phyloP scores from a whole-genome alignment of 2,329 filamentous ascomycete species.

The Cadophora sp. region DNA sequence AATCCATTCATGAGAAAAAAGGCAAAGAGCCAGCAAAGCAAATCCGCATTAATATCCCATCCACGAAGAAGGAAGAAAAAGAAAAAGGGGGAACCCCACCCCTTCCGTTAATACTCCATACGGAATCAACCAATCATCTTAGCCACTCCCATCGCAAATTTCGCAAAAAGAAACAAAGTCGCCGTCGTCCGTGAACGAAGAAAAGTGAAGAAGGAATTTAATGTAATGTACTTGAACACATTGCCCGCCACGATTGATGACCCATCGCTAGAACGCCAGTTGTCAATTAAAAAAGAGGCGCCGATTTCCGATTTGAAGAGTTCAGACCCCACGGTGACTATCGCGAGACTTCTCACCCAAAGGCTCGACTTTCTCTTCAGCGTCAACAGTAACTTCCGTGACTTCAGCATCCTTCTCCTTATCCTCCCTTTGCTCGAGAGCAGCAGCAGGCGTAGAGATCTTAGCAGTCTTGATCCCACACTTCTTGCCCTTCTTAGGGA shows the following conservation, averaged over 20 bases:
- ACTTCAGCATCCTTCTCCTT: background rate
- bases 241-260: background rate
- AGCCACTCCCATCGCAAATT: background rate
- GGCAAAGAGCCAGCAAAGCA: background rate
- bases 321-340: background rate
- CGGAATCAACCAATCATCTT: background rate
- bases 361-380: background rate
- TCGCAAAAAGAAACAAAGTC: background rate
- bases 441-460: background rate
- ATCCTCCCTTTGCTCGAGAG: background rate
- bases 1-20: too few relatives aligned
- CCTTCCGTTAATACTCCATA: background rate
- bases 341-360: background rate
- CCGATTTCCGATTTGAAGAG: too few relatives aligned
- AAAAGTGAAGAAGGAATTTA: background rate
- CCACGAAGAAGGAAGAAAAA: background rate
- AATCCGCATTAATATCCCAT: background rate
- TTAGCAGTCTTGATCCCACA: background rate
- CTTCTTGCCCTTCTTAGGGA: conserved; percentile 21
- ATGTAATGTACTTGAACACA: background rate
- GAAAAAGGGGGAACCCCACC: background rate
- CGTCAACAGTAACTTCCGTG: background rate
- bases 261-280: background rate
- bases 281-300: background rate
- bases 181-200: too few relatives aligned